Base-by-base conservation (phyloP, 345 rosid species). In the Turritis glabra region DNA sequence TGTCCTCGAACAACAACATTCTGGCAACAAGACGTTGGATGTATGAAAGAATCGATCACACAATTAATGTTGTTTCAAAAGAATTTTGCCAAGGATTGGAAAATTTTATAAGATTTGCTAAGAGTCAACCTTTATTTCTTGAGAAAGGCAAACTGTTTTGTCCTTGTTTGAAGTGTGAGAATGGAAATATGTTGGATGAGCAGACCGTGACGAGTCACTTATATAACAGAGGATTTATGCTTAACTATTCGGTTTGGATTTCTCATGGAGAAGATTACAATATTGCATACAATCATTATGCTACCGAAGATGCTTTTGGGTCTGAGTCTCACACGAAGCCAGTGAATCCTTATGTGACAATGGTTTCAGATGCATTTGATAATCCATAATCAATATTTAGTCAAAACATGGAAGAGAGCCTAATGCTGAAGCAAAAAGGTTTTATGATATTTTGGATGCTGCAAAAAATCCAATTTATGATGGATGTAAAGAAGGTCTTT, bases 41-140 rank as follows among this genome's bases (percentile, higher is more conserved):
- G 59, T 51, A 66, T 23, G 22, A 51, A 50, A 33, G 71, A 23
- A 51, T 51, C 8, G 48, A 66, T 51, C 59, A 23, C 9, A 22
- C 1, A 23, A 66, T 15, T 33, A 65, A 65, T 47, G 18, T 29
- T 13, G 29, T 65, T 27, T 44, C 26, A 27, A 10, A 29, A 27
- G 3, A 46, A 10, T 64, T 17, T 63, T 43, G 3, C 1, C 23
- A 43, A 41, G 52, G 35, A 41, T 25, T 62, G 5, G 7, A 19
- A 3, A 35, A 5, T 10, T 44, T 50, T 35, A 33, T 50, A 3
- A 23, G 13, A 21, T 50, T 33, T 66, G 33, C 23, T 9, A 66
- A 29, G 43, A 65, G 21, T 52, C 37, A 67, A 18, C 62, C 73
- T 1, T 5, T 68, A 30, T 68, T 23, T 67, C 37, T 53, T 2